Evolutionary conservation across 345 rosid species (phyloP), one percentile per base, ranked within the genome.

Genomic region (Rhodamnia argentea): DNA sequence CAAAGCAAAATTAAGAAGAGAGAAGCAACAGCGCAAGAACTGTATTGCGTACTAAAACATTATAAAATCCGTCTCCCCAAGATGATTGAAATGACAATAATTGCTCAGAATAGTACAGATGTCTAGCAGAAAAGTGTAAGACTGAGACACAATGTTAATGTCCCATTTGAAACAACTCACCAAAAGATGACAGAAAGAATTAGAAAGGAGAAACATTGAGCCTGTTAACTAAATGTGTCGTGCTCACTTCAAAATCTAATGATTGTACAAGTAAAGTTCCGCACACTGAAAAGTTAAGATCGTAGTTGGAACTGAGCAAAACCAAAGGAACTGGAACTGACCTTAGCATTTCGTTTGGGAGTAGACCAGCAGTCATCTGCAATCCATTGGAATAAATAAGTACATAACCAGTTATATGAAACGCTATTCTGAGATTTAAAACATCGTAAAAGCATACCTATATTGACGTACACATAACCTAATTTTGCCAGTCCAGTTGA

Each of bases 291-390:
- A 37, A 70, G 24, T 70, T 37, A 22, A 32, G 78, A 70, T 70
- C 26, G 26, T 70, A 70, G 10, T 70, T 44, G 26, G 81, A 70
- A 70, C 6, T 70, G 81, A 37, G 47, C 7, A 70, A 70, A 37
- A 70, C 81, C 47, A 70, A 37, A 70, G 81, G 47, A 70, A 70
- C 81, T 37, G 10, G 40, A 70, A 59, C 86, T 83, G 62, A 97
- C 99, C 96, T 91, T 70, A 70, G 89, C 90, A 91, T 97, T 92
- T 83, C 99, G 91, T 47, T 24, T 85, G 86, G 87, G 26, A 86
- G 89, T 54, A 87, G 98, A 95, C 99, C 99, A 97, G 91, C 99
- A 97, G 89, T 97, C 99, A 94, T 97, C 99, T 96, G 93, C 89
- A 89, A 59, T 86, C 85, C 88, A 88, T 32, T 16, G 86, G 87